phyloP scores from a whole-genome alignment of 306 rosid genomes.

The Cucumis cinereus region DNA sequence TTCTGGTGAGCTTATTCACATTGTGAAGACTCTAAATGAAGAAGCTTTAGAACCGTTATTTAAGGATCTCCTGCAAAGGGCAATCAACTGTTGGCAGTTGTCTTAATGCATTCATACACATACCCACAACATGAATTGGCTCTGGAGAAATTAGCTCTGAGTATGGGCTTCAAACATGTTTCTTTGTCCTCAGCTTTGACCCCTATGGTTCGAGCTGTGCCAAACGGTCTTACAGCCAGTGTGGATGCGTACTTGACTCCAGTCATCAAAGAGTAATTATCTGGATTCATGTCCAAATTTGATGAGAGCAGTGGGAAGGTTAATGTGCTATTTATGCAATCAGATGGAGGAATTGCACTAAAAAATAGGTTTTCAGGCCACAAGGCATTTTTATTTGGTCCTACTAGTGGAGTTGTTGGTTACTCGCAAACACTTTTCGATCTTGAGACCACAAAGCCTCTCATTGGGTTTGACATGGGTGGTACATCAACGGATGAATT shows the following conservation, averaged over 20 bases:
- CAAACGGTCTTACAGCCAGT: conserved; percentile 88
- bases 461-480: conserved; percentile 97
- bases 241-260: conserved; percentile 97
- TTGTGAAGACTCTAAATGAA: conserved; percentile 60
- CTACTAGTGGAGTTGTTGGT: conserved; percentile 98
- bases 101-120: conserved; percentile 85
- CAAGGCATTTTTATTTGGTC: conserved; percentile 88
- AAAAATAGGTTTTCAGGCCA: conserved; percentile 88
- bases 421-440: conserved; percentile 83
- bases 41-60: conserved; percentile 46
- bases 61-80: conserved; percentile 41
- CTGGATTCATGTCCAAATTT: conserved; percentile 79
- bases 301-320: conserved; percentile 58
- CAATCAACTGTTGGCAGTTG: conserved; percentile 81
- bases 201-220: conserved; percentile 95
- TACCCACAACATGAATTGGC: conserved; percentile 66
- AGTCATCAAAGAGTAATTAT: conserved; percentile 83
- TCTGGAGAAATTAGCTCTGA: conserved; percentile 46
- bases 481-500: conserved; percentile 98
- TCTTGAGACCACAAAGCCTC: conserved; percentile 73
- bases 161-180: conserved; percentile 81
- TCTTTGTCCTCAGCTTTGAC: conserved; percentile 85
- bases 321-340: conserved; percentile 94
- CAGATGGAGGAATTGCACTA: conserved; percentile 96
- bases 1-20: conserved; percentile 75